These are phyloP conservation scores for Trypanosoma vivax DNA, from an alignment of 208 protist species.

Conservation along the genomic window DNA sequence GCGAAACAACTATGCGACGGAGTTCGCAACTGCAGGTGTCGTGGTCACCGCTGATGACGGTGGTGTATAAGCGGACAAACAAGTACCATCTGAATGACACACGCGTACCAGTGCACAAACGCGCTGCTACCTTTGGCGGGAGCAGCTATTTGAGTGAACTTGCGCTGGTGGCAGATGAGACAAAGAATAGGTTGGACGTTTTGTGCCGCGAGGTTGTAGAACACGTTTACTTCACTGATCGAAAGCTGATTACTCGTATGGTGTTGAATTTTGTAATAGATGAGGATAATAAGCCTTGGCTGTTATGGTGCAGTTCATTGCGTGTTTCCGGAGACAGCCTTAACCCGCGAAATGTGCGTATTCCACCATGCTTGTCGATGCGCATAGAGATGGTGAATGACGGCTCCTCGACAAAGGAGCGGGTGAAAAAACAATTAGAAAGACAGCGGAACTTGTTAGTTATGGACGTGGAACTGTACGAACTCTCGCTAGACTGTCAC, in stretches of 20 bases:
- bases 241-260: constrained; percentile 76
- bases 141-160: constrained; percentile 71
- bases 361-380: constrained; percentile 59
- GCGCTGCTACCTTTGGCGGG: constrained; percentile 81
- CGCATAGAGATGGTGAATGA: constrained; percentile 67
- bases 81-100: constrained; percentile 57
- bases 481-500: constrained; percentile 60
- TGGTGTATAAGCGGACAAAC: constrained; percentile 82
- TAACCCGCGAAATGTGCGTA: constrained; percentile 60
- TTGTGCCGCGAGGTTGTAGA: constrained; percentile 80
- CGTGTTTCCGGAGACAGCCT: constrained; percentile 66
- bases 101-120: constrained; percentile 39
- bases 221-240: constrained; percentile 81
- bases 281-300: constrained; percentile 59
- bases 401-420: constrained; percentile 45
- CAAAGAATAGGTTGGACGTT: constrained; percentile 53
- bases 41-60: constrained; percentile 83
- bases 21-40: constrained; percentile 82
- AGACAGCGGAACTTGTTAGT: constrained; percentile 69
- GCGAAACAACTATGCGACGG: constrained; percentile 48
- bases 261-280: constrained; percentile 79
- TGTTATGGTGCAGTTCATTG: constrained; percentile 79
- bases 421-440: constrained; percentile 25
- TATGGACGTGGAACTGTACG: constrained; percentile 72
- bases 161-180: constrained; percentile 75